These are phyloP conservation scores for Pichia manshurica DNA, from an alignment of 805 yeast species.

Conservation along the genomic window DNA sequence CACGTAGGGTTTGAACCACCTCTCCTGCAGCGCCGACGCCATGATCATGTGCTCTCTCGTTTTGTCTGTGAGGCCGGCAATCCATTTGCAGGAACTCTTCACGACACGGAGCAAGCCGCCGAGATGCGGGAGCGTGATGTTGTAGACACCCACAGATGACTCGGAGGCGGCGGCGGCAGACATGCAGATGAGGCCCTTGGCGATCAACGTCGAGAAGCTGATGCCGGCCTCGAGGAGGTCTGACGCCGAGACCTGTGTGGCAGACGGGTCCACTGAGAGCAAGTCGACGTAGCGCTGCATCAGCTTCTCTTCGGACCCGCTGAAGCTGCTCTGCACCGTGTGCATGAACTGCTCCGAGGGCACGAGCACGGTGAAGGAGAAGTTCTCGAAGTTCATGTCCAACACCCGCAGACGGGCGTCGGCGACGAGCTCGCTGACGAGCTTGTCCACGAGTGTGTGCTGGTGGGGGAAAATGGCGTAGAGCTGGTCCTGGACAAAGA, in stretches of 20 bases:
- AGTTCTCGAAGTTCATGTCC: constrained; percentile 7
- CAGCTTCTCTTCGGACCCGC: not conserved
- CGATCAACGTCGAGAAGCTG: constrained; percentile 1
- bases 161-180: not conserved
- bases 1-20: constrained; percentile 6
- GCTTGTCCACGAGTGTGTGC: constrained; percentile 5
- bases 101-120: constrained; percentile 11
- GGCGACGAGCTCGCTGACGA: not conserved
- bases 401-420: not conserved
- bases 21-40: constrained; percentile 1
- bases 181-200: constrained; percentile 7
- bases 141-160: constrained; percentile 1
- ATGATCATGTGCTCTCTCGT: constrained; percentile 7
- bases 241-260: not conserved
- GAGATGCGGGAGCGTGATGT: constrained; percentile 11
- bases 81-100: constrained; percentile 8
- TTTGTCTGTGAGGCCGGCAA: not conserved
- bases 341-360: not conserved
- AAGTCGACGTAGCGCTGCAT: not conserved
- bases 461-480: constrained; percentile 4
- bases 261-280: not conserved
- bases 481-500: constrained; percentile 8
- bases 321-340: not conserved
- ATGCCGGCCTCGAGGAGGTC: not conserved
- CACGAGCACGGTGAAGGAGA: constrained; percentile 3